phyloP scores from a whole-genome alignment of 2,329 filamentous ascomycete species.

The Aspergillus candidus region DNA sequence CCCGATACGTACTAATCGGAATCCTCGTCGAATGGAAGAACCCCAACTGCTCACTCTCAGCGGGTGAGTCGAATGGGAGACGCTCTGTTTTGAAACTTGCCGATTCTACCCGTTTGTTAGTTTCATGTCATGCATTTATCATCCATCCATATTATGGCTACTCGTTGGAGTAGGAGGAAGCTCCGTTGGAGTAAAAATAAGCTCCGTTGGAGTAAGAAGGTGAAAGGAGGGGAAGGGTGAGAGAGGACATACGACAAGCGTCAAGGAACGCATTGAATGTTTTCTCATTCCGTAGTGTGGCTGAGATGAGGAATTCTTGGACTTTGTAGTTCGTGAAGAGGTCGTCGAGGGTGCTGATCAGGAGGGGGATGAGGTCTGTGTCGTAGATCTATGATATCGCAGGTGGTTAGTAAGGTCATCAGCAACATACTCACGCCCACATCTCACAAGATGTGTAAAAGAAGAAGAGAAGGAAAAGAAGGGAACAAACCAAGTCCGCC shows the following conservation, averaged over 20 bases:
- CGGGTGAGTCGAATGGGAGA: constrained; percentile 39
- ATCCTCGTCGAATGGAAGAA: constrained; percentile 43
- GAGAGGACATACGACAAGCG: constrained; percentile 49
- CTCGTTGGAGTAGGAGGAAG: too few species aligned
- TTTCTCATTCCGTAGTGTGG: constrained; percentile 56
- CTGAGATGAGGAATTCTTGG: constrained; percentile 53
- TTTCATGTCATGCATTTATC: background rate
- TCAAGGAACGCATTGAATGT: constrained; percentile 56
- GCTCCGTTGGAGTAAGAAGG: too few species aligned
- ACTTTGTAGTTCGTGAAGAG: constrained; percentile 50
- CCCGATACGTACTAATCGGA: constrained; percentile 34
- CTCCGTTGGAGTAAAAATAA: too few species aligned
- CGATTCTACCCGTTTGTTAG: constrained; percentile 18
- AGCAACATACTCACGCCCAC: background rate
- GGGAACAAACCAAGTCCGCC: constrained; percentile 34
- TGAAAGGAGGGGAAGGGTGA: background rate
- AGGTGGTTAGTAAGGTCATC: too few species aligned
- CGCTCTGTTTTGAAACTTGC: constrained; percentile 32
- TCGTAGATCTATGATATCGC: constrained; percentile 65
- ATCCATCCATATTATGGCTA: too few species aligned
- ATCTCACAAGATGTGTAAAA: background rate
- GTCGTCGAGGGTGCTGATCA: constrained; percentile 51
- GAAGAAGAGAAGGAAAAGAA: background rate
- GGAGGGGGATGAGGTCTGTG: constrained; percentile 49
- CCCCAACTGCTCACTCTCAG: constrained; percentile 39